Base-by-base conservation (phyloP, 2,329 filamentous ascomycete genomes). In the Aspergillus pseudonomiae region DNA sequence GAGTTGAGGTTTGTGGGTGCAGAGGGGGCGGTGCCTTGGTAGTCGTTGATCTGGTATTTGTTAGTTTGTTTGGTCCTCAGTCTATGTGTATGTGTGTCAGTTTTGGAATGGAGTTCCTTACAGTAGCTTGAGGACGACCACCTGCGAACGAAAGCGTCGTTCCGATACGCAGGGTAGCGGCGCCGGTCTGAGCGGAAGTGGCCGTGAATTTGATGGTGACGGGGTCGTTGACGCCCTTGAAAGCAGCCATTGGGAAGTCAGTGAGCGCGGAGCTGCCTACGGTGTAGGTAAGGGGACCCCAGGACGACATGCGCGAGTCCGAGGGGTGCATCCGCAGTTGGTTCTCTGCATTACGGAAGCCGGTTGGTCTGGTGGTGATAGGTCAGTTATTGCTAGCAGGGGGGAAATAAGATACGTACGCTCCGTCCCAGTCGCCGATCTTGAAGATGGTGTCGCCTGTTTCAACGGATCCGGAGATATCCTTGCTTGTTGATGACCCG, bases 251-350 rank as follows among this genome's bases (percentile, higher is more conserved):
- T 50, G 88, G 88, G 71, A 90, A 88, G 63, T 83, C 81, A 4
- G 77, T 76, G 1, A 83, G 71, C 6, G 78, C 73, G 28, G 83
- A 86, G 26, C 82, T 83, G 46, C 87, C 88, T 12, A 89, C 84
- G 2, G 85, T 89, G 76, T 88, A 89, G 0, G 87, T 89, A 14
- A 83, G 69, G 0, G 86, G 82, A 0, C 80, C 82, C 88, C 88
- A 91, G 61, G 78, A 80, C 30, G 80, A 76, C 88, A 91, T 91
- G 70, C 88, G 85, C 45, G 77, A 78, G 75, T 90, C 89, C 4
- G 85, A 86, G 3, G 88, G 89, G 72, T 91, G 89, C 88, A 91
- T 91, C 58, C 87, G 83, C 16, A 87, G 82, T 72, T 89, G 85
- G 70, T 89, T 89, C 60, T 84, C 88, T 16, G 88, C 88, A 71